A percentile compares a stretch with the other conserved stretches of the same genome.
Evolutionary conservation across 2,329 filamentous ascomycete genomes (phyloP).

Genomic region (Allantophomopsis cytisporea): DNA sequence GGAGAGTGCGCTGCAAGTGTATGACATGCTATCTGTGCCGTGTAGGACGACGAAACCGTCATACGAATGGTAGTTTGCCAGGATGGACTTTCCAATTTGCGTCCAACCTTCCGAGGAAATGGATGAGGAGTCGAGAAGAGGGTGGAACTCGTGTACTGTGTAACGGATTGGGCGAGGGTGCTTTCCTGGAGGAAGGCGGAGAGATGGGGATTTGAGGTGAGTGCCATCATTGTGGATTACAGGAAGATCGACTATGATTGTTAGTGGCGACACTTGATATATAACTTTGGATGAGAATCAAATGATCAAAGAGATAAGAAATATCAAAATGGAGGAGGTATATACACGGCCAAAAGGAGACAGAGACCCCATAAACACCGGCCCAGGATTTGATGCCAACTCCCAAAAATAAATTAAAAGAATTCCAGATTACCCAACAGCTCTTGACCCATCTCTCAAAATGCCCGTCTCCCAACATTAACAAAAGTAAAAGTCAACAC

Average conservation of each 20-base stretch:
- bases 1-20: constrained; percentile 39
- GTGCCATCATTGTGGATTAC: constrained; percentile 13
- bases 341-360: too few relatives aligned
- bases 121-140: constrained; percentile 55
- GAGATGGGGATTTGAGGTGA: constrained; percentile 12
- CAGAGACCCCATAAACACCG: too few relatives aligned
- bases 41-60: constrained; percentile 63
- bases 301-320: not conserved
- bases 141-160: constrained; percentile 54
- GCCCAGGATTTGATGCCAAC: too few relatives aligned
- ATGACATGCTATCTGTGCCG: constrained; percentile 56
- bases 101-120: constrained; percentile 62
- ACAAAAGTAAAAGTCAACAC: constrained; percentile 2
- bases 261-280: constrained; percentile 7
- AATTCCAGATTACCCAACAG: too few relatives aligned
- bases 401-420: too few relatives aligned
- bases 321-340: too few relatives aligned
- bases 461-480: not conserved
- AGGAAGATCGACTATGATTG: constrained; percentile 9
- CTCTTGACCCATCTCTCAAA: not conserved
- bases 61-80: constrained; percentile 53
- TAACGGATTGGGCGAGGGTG: constrained; percentile 55
- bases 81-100: constrained; percentile 43
- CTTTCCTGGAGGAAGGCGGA: constrained; percentile 45
- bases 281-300: not conserved